phyloP scores from a whole-genome alignment of 2,329 filamentous ascomycete species.

The Sarocladium strictum region DNA sequence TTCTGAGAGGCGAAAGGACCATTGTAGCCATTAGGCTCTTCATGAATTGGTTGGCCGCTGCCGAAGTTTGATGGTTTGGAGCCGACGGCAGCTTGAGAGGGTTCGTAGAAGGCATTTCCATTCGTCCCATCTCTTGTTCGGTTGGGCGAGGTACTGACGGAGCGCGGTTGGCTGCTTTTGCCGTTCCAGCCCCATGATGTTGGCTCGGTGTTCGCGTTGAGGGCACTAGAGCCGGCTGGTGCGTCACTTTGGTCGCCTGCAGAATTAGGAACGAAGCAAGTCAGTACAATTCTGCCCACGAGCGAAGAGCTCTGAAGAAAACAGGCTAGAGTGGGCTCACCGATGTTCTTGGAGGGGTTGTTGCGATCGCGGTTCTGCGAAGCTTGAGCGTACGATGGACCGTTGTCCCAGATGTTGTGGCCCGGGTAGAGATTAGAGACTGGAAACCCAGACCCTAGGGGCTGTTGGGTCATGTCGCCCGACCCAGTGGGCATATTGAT shows the following conservation, averaged over 20 bases:
- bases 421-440: conserved; percentile 29
- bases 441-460: conserved; percentile 34
- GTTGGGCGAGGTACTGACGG: conserved; percentile 53
- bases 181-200: conserved; percentile 48
- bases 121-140: conserved; percentile 37
- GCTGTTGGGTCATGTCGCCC: conserved; percentile 27
- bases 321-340: conserved; percentile 25
- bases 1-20: conserved; percentile 21
- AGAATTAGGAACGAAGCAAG: background rate
- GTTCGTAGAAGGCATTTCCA: conserved; percentile 36
- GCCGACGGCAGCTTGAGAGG: conserved; percentile 36
- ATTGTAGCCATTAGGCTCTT: conserved; percentile 20
- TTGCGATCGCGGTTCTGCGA: conserved; percentile 18
- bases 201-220: conserved; percentile 63
- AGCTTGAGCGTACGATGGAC: conserved; percentile 1
- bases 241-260: conserved; percentile 23
- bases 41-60: conserved; percentile 4
- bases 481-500: conserved; percentile 29
- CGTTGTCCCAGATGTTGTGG: conserved; percentile 24
- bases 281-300: background rate
- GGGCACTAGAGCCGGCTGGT: conserved; percentile 63
- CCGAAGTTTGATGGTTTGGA: conserved; percentile 9
- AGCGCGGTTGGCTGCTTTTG: conserved; percentile 33
- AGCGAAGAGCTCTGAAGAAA: background rate
- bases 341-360: conserved; percentile 33